Conservation (phyloP, 495 filamentous ascomycete genomes). For the Xylaria castorea region DNA sequence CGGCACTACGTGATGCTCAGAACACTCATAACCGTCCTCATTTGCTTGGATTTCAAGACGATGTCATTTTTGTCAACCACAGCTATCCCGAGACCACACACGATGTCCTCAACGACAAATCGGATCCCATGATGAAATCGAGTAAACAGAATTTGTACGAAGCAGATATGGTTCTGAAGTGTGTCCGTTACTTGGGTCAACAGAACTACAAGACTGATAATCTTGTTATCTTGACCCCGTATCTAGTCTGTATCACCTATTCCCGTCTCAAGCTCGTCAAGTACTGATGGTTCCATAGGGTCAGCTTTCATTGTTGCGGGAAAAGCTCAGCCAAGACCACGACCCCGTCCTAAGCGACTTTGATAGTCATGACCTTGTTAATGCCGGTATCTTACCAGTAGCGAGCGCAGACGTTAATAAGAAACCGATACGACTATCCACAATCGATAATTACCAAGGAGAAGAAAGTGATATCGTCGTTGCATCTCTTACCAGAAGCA, state of each 20-base stretch:
- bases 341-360: constrained; percentile 71
- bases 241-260: constrained; percentile 47
- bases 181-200: constrained; percentile 74
- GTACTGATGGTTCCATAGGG: constrained; percentile 49
- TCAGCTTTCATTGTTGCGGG: constrained; percentile 66
- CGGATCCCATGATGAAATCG: constrained; percentile 55
- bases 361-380: constrained; percentile 70
- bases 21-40: constrained; percentile 57
- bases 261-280: not conserved
- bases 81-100: constrained; percentile 56
- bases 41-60: constrained; percentile 64
- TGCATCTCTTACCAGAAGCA: constrained; percentile 71
- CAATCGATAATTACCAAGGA: constrained; percentile 83
- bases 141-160: constrained; percentile 74
- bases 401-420: constrained; percentile 60
- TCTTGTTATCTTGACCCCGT: constrained; percentile 76
- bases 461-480: constrained; percentile 82
- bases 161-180: constrained; percentile 69
- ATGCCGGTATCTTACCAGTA: constrained; percentile 66
- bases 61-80: constrained; percentile 74
- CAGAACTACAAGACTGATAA: constrained; percentile 75
- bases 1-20: constrained; percentile 64
- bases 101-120: constrained; percentile 53
- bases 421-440: constrained; percentile 64
- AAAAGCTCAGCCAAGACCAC: constrained; percentile 59